phyloP scores from a whole-genome alignment of 192 early-diverging fungal species.

The Linnemannia exigua region DNA sequence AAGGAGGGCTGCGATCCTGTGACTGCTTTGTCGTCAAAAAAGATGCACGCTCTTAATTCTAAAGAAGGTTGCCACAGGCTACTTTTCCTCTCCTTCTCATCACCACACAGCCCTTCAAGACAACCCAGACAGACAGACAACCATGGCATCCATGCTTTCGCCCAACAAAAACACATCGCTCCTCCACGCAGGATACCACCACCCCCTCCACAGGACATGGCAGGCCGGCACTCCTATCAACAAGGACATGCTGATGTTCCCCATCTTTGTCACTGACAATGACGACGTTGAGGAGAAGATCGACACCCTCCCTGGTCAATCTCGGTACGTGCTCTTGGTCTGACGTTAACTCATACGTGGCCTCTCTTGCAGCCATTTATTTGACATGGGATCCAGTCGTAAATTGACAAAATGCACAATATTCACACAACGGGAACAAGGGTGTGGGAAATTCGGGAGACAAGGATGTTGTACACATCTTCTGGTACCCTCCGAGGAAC shows the following conservation, averaged over 20 bases:
- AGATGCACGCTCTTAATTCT: neutral
- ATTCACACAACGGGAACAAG: no score
- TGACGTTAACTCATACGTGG: no score
- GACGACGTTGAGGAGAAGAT: constrained; percentile 83
- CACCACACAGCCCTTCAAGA: neutral
- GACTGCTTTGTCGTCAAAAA: no score
- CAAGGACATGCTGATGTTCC: constrained; percentile 88
- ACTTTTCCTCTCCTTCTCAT: neutral
- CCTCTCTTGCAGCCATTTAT: no score
- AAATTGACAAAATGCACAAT: no score
- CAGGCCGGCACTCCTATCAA: constrained; percentile 80
- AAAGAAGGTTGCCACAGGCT: neutral
- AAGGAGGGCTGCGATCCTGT: no score
- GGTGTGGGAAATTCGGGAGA: no score
- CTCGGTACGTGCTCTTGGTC: constrained; percentile 64
- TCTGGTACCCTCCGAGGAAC: neutral
- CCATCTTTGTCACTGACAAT: constrained; percentile 94
- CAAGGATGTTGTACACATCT: neutral
- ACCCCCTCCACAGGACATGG: constrained; percentile 85
- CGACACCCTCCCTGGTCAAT: constrained; percentile 87
- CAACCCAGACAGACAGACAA: neutral
- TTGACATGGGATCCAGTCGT: no score
- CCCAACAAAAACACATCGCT: constrained; percentile 69
- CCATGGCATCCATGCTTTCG: constrained; percentile 36
- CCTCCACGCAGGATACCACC: constrained; percentile 91